These are phyloP conservation scores for Excoecaria cochinchinensis DNA, from an alignment of 345 rosid species.

Conservation along the genomic window DNA sequence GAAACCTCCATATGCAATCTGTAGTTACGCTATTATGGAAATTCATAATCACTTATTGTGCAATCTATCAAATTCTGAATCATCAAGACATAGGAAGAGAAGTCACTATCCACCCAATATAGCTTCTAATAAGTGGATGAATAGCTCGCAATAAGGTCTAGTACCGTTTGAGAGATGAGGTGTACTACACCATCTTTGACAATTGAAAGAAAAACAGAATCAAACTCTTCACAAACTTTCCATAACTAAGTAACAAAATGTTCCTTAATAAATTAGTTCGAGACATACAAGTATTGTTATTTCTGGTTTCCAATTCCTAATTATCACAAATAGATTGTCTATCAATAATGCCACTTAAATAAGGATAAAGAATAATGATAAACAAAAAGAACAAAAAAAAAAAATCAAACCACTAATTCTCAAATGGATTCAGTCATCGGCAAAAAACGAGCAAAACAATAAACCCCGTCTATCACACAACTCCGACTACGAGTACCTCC, in stretches of 20 bases:
- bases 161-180: neutral
- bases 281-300: neutral
- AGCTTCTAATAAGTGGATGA: neutral
- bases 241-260: neutral
- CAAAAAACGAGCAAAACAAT: neutral
- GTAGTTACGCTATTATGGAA: neutral
- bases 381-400: neutral
- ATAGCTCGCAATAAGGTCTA: neutral
- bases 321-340: neutral
- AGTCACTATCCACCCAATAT: neutral
- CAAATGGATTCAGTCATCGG: neutral
- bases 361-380: neutral
- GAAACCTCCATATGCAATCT: neutral
- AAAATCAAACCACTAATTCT: neutral
- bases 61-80: neutral
- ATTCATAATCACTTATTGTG: neutral
- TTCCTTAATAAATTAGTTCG: neutral
- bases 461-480: neutral
- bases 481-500: neutral
- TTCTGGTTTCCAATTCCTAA: neutral
- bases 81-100: slow-evolving; percentile 5
- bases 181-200: neutral
- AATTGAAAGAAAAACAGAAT: neutral
- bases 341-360: neutral
- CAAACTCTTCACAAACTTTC: neutral